Percentiles rank a stretch among this genome's conserved stretches.
phyloP scores from a whole-genome alignment of 768 basidiomycete species.

The Atractiella rhizophila region DNA sequence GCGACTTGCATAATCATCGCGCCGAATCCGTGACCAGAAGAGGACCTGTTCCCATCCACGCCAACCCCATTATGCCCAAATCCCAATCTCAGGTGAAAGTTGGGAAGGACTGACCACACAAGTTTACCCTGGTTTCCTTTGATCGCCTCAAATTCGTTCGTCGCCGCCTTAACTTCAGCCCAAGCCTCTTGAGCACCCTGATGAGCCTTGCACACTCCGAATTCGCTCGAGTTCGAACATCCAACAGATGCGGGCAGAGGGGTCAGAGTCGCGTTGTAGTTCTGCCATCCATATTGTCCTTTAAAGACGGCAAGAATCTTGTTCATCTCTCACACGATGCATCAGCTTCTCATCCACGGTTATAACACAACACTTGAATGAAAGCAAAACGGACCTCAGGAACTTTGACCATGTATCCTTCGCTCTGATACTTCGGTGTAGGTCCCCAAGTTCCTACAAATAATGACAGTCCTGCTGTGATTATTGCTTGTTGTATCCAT shows the following conservation, averaged over 20 bases:
- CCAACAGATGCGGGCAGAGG: constrained; percentile 7
- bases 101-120: too few species aligned
- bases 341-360: constrained; percentile 2
- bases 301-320: constrained; percentile 9
- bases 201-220: constrained; percentile 8
- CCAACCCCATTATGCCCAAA: too few species aligned
- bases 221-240: constrained; percentile 1
- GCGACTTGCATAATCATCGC: constrained; percentile 9
- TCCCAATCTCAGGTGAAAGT: too few species aligned
- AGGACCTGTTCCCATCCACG: too few species aligned
- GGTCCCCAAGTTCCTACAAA: constrained; percentile 4
- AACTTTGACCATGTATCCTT: constrained; percentile 8
- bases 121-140: constrained; percentile 3
- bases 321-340: constrained; percentile 8
- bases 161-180: constrained; percentile 5
- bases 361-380: background rate
- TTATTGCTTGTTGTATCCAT: too few species aligned
- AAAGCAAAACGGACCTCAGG: background rate
- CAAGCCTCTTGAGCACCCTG: constrained; percentile 7
- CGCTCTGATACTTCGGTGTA: background rate
- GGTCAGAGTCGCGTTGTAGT: constrained; percentile 6
- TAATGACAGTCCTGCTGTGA: too few species aligned
- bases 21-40: constrained; percentile 8
- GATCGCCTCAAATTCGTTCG: constrained; percentile 7
- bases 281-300: constrained; percentile 10